Evolutionary conservation across 441 rosid genomes (phyloP).

Genomic region (Eugenia klotzschiana): DNA sequence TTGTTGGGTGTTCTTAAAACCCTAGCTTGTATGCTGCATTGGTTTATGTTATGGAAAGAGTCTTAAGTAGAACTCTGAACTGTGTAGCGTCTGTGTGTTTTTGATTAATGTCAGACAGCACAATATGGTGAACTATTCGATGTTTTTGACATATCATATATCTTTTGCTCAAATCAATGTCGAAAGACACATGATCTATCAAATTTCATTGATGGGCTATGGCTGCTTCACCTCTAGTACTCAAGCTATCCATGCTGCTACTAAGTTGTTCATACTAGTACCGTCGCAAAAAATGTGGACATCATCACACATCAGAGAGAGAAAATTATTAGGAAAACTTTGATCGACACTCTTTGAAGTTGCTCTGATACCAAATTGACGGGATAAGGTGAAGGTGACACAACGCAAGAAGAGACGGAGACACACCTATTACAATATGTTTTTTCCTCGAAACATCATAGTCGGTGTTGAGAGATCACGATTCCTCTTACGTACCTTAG

Average conservation of each 20-base stretch:
- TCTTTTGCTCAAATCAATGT: not conserved
- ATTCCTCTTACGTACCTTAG: too few species aligned
- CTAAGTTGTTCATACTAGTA: not conserved
- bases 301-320: too few species aligned
- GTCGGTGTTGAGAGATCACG: too few species aligned
- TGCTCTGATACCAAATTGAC: too few species aligned
- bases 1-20: not conserved
- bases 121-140: not conserved
- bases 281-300: not conserved
- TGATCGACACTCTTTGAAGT: too few species aligned
- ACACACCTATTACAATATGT: too few species aligned
- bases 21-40: not conserved
- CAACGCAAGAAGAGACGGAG: too few species aligned
- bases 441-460: too few species aligned
- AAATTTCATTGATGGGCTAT: not conserved
- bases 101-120: not conserved
- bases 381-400: too few species aligned
- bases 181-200: not conserved
- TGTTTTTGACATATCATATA: not conserved
- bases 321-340: too few species aligned
- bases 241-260: not conserved
- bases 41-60: not conserved
- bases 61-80: not conserved
- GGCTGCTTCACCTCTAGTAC: not conserved
- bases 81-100: not conserved